Evolutionary conservation across 139 green algal genomes (phyloP).

Genomic region (Diplosphaera chodatii): DNA sequence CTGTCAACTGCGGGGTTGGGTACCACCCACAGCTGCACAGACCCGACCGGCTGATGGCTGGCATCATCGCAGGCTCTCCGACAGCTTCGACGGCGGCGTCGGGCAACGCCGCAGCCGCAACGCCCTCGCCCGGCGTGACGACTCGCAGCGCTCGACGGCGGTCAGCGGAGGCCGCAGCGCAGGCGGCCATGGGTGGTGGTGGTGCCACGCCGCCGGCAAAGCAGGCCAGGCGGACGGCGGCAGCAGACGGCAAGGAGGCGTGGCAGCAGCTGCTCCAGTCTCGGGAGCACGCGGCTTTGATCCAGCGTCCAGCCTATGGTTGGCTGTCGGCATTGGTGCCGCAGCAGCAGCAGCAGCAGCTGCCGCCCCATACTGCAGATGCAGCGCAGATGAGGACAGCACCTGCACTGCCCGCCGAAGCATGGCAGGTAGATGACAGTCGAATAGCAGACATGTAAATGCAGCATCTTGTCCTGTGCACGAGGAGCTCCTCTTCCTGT

Average conservation of each 20-base stretch:
- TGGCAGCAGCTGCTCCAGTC: constrained; percentile 22
- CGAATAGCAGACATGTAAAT: too few relatives aligned
- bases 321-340: too few relatives aligned
- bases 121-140: not conserved
- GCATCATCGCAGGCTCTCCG: not conserved
- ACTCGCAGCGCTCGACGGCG: not conserved
- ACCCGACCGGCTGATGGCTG: too few relatives aligned
- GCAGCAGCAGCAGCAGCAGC: not conserved
- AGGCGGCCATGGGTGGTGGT: too few relatives aligned
- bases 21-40: too few relatives aligned
- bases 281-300: constrained; percentile 4
- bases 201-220: too few relatives aligned
- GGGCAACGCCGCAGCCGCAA: not conserved
- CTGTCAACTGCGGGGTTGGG: too few relatives aligned
- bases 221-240: too few relatives aligned
- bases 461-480: too few relatives aligned
- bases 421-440: constrained; percentile 31
- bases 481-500: too few relatives aligned
- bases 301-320: not conserved
- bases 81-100: not conserved
- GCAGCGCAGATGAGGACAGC: too few relatives aligned
- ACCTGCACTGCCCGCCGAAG: constrained; percentile 4
- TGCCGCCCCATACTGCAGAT: not conserved
- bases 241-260: not conserved
- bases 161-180: not conserved